Conservation (phyloP, 2,329 filamentous ascomycete genomes). For the Penicillium fuscoglaucum region DNA sequence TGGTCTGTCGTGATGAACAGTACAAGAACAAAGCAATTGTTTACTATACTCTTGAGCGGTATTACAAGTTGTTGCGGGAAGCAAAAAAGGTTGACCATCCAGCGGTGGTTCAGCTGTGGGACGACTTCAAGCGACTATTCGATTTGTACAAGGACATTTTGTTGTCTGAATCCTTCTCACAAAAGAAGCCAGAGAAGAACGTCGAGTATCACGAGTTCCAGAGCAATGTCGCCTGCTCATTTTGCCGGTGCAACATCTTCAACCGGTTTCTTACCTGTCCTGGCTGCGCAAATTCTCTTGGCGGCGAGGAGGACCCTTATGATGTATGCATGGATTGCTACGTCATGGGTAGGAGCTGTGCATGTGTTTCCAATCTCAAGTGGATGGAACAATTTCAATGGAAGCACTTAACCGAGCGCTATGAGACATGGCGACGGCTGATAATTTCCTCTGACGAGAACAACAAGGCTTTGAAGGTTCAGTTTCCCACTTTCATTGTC, state of each 20-base stretch:
- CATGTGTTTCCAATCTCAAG: slow-evolving; percentile 77
- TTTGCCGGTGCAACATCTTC: slow-evolving; percentile 94
- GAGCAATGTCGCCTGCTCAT: slow-evolving; percentile 90
- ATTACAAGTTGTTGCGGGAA: slow-evolving; percentile 60
- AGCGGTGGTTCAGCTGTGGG: slow-evolving; percentile 69
- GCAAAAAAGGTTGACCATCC: slow-evolving; percentile 50
- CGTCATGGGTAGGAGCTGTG: slow-evolving; percentile 92
- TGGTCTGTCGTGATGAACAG: slow-evolving; percentile 95
- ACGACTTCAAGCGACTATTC: slow-evolving; percentile 81
- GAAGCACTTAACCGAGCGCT: slow-evolving; percentile 72
- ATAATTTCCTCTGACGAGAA: slow-evolving; percentile 73
- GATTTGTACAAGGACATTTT: slow-evolving; percentile 74
- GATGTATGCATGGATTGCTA: slow-evolving; percentile 99
- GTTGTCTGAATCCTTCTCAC: slow-evolving; percentile 80
- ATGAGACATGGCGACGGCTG: slow-evolving; percentile 79
- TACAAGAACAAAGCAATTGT: slow-evolving; percentile 98
- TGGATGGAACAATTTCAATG: slow-evolving; percentile 96
- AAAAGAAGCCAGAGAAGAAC: slow-evolving; percentile 59
- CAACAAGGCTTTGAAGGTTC: slow-evolving; percentile 53
- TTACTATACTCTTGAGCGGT: slow-evolving; percentile 82
- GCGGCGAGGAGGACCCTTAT: slow-evolving; percentile 76
- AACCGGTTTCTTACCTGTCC: slow-evolving; percentile 94
- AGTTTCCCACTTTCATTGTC: slow-evolving; percentile 61
- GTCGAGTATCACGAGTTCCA: slow-evolving; percentile 80
- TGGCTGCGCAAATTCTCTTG: slow-evolving; percentile 68